These are phyloP conservation scores for Adansonia madagascariensis DNA, from an alignment of 441 rosid genomes.

Conservation along the genomic window DNA sequence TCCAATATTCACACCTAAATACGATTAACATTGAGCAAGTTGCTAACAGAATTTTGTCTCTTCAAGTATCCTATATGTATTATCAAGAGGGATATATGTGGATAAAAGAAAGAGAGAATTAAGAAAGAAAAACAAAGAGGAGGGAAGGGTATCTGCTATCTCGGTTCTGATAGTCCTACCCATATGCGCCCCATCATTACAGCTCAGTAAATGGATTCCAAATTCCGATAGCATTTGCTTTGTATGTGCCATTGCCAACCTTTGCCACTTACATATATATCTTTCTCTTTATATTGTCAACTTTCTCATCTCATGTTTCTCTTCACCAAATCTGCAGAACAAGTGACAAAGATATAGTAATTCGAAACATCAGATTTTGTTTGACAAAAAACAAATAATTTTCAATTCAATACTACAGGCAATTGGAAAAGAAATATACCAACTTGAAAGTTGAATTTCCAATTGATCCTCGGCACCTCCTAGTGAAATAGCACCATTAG, in stretches of 20 bases:
- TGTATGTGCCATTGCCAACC: slow-evolving; percentile 20
- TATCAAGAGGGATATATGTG: neutral
- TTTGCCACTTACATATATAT: neutral
- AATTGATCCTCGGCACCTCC: neutral
- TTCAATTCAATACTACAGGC: no score
- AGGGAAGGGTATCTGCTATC: slow-evolving; percentile 26
- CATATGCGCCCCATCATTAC: slow-evolving; percentile 55
- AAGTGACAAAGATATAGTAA: slow-evolving; percentile 5
- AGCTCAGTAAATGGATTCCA: slow-evolving; percentile 52
- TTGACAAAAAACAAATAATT: no score
- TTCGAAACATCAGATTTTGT: neutral
- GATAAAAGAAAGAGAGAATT: slow-evolving; percentile 1
- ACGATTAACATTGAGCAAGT: slow-evolving; percentile 2
- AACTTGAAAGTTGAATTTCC: neutral
- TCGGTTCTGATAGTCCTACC: slow-evolving; percentile 22
- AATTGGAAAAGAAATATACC: neutral
- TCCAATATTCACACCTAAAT: no score
- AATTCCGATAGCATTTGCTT: slow-evolving; percentile 27
- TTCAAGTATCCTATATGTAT: slow-evolving; percentile 24
- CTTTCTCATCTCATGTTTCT: slow-evolving; percentile 36
- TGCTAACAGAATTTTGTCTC: slow-evolving; percentile 33
- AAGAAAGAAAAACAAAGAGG: slow-evolving; percentile 21
- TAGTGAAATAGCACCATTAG: neutral
- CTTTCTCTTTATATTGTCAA: slow-evolving; percentile 23
- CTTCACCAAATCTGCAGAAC: slow-evolving; percentile 31